Evolutionary conservation across 2,329 filamentous ascomycete species (phyloP), one percentile per base, ranked within the genome.

Genomic region (Iodosphaeria phyllophila): DNA sequence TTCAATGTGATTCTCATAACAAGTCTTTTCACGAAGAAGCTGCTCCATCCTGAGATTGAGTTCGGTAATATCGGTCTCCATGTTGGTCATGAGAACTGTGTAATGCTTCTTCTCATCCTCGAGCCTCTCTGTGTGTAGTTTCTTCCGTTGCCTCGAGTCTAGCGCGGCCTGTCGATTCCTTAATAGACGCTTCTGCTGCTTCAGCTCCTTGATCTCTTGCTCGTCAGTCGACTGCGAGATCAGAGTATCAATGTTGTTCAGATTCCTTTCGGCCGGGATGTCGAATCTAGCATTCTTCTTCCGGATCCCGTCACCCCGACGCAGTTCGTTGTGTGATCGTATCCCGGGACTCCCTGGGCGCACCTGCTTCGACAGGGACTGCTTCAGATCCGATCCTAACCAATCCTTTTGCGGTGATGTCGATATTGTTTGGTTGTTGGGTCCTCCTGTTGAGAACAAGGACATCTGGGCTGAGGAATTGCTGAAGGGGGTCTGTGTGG

Each of bases 281-380:
- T 95, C 86, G 51, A 95, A 93, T 37, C 86, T 77, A 35, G 84
- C 83, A 44, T 95, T 98, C 75, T 95, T 95, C 72, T 98, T 98
- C 42, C 89, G 71, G 50, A 95, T 91, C 32, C 89, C 82, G 39
- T 91, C 83, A 28, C 80, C 72, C 38, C 79, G 67, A 32, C 70
- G 64, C 48, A 79, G 58, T 28, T 84, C 74, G 32, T 83, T 82
- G 54, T 78, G 76, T 38, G 66, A 76, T 44, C 71, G 68, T 49
- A 75, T 65, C 28, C 65, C 59, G 15, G 78, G 69, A 49, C 68
- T 84, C 44, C 66, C 66, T 20, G 70, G 64, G 17, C 54, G 61
- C 60, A 76, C 71, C 38, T 65, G 60, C 52, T 70, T 71, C 31
- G 52, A 51, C 47, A 63, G 52, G 25, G 52, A 29, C 30, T 53